A percentile compares a stretch with the other conserved stretches of the same genome.
Conservation (phyloP, 495 filamentous ascomycete species). For the Penicillium robsamsonii region DNA sequence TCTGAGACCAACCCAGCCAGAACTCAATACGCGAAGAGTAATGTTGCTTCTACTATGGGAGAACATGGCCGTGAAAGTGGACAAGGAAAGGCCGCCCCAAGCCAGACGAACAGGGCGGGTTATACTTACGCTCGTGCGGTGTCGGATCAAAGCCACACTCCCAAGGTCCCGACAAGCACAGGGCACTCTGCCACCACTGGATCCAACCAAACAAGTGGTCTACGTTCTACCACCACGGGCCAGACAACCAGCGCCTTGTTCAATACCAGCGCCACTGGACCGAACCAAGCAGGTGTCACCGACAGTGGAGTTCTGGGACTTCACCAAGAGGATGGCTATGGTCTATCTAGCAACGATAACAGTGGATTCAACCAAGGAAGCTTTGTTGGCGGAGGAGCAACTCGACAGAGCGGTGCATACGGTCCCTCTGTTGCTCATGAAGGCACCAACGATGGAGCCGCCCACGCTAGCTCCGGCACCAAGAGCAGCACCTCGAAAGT, state of each 20-base stretch:
- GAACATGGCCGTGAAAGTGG: neutral
- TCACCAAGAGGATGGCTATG: neutral
- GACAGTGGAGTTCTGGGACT: neutral
- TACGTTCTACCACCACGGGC: neutral
- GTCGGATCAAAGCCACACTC: neutral
- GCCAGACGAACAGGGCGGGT: neutral
- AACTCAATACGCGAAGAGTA: neutral
- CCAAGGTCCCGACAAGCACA: neutral
- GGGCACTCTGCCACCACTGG: neutral
- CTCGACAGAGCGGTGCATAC: conserved; percentile 1
- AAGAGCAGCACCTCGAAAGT: conserved; percentile 1
- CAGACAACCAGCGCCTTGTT: neutral
- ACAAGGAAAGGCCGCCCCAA: neutral
- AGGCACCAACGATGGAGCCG: neutral
- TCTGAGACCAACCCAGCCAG: neutral
- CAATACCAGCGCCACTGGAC: neutral
- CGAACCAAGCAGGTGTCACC: neutral
- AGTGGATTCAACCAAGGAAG: neutral
- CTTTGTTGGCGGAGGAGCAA: conserved; percentile 5
- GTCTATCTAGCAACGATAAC: neutral
- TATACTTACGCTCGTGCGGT: neutral
- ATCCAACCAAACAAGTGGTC: neutral
- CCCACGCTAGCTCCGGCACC: neutral
- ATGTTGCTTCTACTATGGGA: neutral
- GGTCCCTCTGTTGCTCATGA: conserved; percentile 4